These are phyloP conservation scores for Carex myosuroides DNA, from an alignment of 176 grass and related monocot genomes.

Conservation along the genomic window DNA sequence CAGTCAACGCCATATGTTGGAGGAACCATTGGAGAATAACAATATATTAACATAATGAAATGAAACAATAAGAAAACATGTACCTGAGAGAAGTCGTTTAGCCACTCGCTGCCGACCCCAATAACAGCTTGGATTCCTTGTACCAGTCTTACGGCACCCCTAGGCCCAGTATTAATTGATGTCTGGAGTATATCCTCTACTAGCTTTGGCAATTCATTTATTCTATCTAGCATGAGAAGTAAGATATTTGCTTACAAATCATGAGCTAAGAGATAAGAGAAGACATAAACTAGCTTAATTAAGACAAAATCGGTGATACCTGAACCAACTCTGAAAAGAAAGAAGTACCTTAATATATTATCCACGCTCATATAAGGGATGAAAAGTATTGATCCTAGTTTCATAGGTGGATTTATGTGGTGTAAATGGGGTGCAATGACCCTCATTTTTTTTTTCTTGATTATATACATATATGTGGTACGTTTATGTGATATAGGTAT, in stretches of 20 bases:
- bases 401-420: neutral
- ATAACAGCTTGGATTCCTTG: constrained; percentile 88
- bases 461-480: too few relatives aligned
- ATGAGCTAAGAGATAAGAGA: neutral
- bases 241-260: neutral
- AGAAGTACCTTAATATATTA: neutral
- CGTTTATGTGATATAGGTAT: too few relatives aligned
- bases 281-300: neutral
- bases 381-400: neutral
- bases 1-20: neutral
- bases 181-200: constrained; percentile 88
- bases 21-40: neutral
- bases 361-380: neutral
- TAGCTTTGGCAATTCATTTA: constrained; percentile 68
- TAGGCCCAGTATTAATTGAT: constrained; percentile 81
- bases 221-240: constrained; percentile 44
- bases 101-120: constrained; percentile 80
- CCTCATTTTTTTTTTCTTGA: too few relatives aligned
- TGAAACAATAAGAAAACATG: neutral
- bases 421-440: too few relatives aligned
- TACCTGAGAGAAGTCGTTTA: constrained; percentile 85
- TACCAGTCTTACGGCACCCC: constrained; percentile 64
- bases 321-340: neutral
- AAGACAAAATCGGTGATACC: neutral
- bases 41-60: constrained; percentile 2